phyloP scores from a whole-genome alignment of 805 yeast species.

The Cyberlindnera japonica region DNA sequence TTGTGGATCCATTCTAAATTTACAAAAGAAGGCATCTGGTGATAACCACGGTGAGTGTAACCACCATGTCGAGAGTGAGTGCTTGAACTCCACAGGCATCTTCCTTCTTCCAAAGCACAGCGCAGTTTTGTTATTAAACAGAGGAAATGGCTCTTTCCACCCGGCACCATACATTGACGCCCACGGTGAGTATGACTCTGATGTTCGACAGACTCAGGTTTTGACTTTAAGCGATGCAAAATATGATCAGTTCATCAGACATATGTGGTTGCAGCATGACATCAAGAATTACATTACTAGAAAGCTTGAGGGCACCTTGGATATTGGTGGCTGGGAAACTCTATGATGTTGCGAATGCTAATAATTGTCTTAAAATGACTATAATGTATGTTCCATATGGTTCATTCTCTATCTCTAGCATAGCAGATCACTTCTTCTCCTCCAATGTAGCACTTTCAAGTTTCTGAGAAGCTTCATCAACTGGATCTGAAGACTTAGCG shows the following conservation, averaged over 20 bases:
- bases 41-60: constrained; percentile 73
- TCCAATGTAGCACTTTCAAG: constrained; percentile 38
- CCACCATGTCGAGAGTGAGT: constrained; percentile 59
- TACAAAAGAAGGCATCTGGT: constrained; percentile 60
- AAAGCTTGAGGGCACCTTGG: constrained; percentile 71
- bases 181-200: constrained; percentile 84
- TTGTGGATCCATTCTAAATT: constrained; percentile 66
- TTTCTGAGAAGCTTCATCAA: constrained; percentile 32
- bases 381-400: too few species aligned
- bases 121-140: constrained; percentile 57
- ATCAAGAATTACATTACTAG: constrained; percentile 75
- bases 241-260: constrained; percentile 62
- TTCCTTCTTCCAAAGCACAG: constrained; percentile 70
- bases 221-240: constrained; percentile 57
- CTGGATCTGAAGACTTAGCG: constrained; percentile 27
- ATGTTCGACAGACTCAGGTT: constrained; percentile 66
- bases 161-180: constrained; percentile 81
- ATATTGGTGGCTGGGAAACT: constrained; percentile 96
- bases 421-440: constrained; percentile 10
- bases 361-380: background rate
- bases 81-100: constrained; percentile 65
- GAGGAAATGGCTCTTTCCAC: constrained; percentile 78
- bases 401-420: too few species aligned
- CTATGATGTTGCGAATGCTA: constrained; percentile 34
- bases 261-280: constrained; percentile 76